Evolutionary conservation across 2,329 filamentous ascomycete species (phyloP).

Genomic region (Monosporascus sp.): DNA sequence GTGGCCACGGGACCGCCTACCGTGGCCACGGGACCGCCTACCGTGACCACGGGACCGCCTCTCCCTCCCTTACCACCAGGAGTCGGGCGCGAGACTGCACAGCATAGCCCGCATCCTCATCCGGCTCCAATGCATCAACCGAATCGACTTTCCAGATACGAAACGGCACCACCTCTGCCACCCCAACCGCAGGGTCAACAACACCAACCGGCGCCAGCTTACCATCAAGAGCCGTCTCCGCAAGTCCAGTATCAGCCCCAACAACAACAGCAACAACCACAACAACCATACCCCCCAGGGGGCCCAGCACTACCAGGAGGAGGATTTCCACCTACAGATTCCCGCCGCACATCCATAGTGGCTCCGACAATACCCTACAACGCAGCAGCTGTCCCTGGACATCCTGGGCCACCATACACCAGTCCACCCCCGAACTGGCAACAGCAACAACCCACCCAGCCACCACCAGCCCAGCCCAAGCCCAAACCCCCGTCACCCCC

Average conservation of each 20-base stretch:
- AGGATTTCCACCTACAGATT: slow-evolving; percentile 4
- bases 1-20: too few relatives aligned
- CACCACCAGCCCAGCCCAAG: slow-evolving; percentile 26
- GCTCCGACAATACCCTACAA: slow-evolving; percentile 12
- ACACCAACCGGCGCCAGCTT: slow-evolving; percentile 14
- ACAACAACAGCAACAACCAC: slow-evolving; percentile 18
- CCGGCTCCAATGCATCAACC: slow-evolving; percentile 12
- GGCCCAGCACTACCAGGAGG: slow-evolving; percentile 6
- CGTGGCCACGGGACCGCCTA: too few relatives aligned
- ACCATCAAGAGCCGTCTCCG: slow-evolving; percentile 18
- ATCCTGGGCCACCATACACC: slow-evolving; percentile 6
- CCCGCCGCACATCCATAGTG: slow-evolving; percentile 13
- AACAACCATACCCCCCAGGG: slow-evolving; percentile 19
- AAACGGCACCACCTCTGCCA: slow-evolving; percentile 26
- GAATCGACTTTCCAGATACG: slow-evolving; percentile 27
- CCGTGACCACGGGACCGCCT: too few relatives aligned
- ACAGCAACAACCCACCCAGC: slow-evolving; percentile 15
- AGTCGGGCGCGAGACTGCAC: slow-evolving; percentile 18
- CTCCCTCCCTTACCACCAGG: slow-evolving; percentile 31
- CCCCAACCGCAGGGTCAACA: slow-evolving; percentile 20
- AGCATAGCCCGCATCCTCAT: slow-evolving; percentile 13
- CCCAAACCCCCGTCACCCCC: slow-evolving; percentile 39
- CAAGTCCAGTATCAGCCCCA: slow-evolving; percentile 18
- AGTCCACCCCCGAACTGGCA: slow-evolving; percentile 23
- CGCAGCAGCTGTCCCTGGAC: slow-evolving; percentile 4